phyloP scores from a whole-genome alignment of 768 basidiomycete species.

The Punctularia strigosozonata region DNA sequence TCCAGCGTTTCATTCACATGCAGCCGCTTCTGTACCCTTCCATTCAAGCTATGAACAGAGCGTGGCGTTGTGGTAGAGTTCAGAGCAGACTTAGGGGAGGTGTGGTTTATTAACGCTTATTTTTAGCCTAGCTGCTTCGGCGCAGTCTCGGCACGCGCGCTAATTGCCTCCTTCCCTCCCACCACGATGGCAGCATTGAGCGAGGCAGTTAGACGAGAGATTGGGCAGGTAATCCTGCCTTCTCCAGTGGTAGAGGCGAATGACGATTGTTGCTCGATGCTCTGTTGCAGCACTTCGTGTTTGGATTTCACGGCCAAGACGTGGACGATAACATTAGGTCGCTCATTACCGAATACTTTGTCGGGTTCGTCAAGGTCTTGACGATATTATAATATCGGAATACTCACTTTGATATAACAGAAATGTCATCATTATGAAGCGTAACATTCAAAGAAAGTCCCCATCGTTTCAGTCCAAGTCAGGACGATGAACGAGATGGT shows the following conservation, averaged over 20 bases:
- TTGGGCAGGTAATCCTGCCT: constrained; percentile 28
- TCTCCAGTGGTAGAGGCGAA: background rate
- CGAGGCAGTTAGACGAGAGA: constrained; percentile 28
- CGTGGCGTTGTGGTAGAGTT: too few species aligned
- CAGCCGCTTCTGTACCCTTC: too few species aligned
- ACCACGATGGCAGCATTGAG: constrained; percentile 17
- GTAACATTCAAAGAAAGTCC: constrained; percentile 43
- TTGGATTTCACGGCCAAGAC: constrained; percentile 54
- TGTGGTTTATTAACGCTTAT: too few species aligned
- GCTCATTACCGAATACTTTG: constrained; percentile 49
- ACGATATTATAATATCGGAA: too few species aligned
- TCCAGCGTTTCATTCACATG: too few species aligned
- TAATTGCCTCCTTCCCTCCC: background rate
- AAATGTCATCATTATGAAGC: constrained; percentile 56
- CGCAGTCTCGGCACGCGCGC: too few species aligned
- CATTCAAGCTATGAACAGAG: too few species aligned
- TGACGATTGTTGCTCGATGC: background rate
- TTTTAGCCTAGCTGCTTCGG: too few species aligned
- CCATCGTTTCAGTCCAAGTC: background rate
- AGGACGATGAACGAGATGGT: too few species aligned
- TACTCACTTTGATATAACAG: constrained; percentile 10
- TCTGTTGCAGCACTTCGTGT: constrained; percentile 46
- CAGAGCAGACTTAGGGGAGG: too few species aligned
- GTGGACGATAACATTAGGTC: constrained; percentile 37
- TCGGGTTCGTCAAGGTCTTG: constrained; percentile 27